Evolutionary conservation across 2,329 filamentous ascomycete species (phyloP), one percentile per base, ranked within the genome.

Genomic region (Diplocarpon mali): DNA sequence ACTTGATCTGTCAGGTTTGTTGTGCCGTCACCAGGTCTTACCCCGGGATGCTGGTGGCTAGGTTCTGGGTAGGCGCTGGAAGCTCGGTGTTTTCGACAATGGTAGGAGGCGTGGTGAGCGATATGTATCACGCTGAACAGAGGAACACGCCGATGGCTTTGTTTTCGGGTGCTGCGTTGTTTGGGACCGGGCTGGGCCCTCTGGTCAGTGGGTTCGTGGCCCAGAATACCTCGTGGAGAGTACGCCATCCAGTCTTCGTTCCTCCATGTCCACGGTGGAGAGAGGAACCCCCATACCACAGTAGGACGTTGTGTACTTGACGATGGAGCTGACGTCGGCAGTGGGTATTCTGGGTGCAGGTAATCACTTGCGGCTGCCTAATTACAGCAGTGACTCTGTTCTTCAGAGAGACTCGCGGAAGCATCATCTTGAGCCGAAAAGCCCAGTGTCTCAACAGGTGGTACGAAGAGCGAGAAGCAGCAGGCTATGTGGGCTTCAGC

Each of bases 81-180:
- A 81, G 77, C 5, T 87, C 80, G 39, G 79, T 72, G 0, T 94
- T 93, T 60, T 87, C 83, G 36, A 92, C 86, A 16, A 89, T 95
- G 73, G 83, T 94, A 0, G 89, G 89, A n/a, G 89, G 89, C 3
- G 84, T 95, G 3, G 82, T 95, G 34, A 83, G 83, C 40, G 89
- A 95, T 58, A 75, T 95, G 47, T 95, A 88, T 66, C 76, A 81
- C 38, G 78, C 85, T 9, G 68, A 84, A 47, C 80, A 85, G 36
- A 72, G 90, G 29, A 95, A 95, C 56, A 87, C 83, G 0, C 85
- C 89, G 0, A 95, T 95, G 90, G 82, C 86, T 0, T 61, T 94
- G 0, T 95, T 94, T 62, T 83, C 83, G n/a, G 85, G 83, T 0
- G 70, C 72, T 3, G 88, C 87, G 0, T 67, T 95, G 0, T 71